Evolutionary conservation across 75 land plant genomes (phyloP).

Genomic region (Sequoia sempervirens): DNA sequence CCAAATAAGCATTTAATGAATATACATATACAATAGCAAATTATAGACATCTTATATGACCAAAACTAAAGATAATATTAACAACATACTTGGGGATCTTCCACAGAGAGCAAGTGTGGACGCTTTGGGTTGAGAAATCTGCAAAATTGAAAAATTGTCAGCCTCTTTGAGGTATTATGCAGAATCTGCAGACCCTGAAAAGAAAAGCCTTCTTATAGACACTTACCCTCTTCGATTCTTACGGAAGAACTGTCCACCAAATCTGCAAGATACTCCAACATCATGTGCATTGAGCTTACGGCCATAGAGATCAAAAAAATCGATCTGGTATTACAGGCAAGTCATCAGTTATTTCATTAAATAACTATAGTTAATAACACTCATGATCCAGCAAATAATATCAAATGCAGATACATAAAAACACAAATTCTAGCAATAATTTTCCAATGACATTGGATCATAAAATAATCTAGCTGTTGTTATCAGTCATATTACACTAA

Average conservation of each 20-base stretch:
- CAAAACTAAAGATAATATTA: too few species aligned
- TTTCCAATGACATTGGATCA: not conserved
- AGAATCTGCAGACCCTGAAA: not conserved
- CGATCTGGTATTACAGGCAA: conserved; percentile 50
- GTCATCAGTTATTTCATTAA: not conserved
- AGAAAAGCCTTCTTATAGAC: conserved; percentile 4
- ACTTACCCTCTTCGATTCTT: conserved; percentile 72
- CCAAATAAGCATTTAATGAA: not conserved
- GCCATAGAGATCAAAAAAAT: conserved; percentile 91
- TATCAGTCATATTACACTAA: not conserved
- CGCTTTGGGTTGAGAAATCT: conserved; percentile 53
- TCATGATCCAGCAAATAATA: not conserved
- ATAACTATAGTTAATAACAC: not conserved
- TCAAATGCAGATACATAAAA: not conserved
- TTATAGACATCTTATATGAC: not conserved
- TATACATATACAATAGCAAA: not conserved
- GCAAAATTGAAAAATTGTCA: conserved; percentile 8
- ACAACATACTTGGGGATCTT: conserved; percentile 83
- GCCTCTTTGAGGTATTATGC: not conserved
- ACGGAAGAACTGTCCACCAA: conserved; percentile 61
- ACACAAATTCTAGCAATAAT: not conserved
- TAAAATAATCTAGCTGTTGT: too few species aligned
- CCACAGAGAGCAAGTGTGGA: conserved; percentile 63
- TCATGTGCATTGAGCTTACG: conserved; percentile 71
- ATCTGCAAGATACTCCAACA: conserved; percentile 93